phyloP scores from a whole-genome alignment of 139 green algal genomes.

The Haematococcus lacustris region DNA sequence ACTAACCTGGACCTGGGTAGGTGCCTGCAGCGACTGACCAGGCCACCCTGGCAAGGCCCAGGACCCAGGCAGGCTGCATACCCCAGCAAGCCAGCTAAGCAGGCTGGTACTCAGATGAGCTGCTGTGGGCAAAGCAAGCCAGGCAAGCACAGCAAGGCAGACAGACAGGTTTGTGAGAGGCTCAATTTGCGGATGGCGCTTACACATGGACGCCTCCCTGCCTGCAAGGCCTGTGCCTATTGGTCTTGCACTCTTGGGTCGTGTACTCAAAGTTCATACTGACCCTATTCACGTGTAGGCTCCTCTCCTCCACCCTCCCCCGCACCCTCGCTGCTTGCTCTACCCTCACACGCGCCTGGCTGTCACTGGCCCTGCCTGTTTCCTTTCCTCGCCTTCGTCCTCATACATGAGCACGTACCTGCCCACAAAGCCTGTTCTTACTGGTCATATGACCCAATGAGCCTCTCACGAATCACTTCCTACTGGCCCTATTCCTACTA shows the following conservation, averaged over 20 bases:
- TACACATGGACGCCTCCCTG: too few species aligned
- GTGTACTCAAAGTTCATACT: too few species aligned
- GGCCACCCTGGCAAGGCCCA: not conserved
- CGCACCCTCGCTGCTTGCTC: too few species aligned
- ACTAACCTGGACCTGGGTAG: not conserved
- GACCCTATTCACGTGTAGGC: too few species aligned
- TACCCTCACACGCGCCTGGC: too few species aligned
- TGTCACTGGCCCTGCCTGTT: too few species aligned
- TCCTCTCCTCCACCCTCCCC: too few species aligned
- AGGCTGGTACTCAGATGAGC: not conserved
- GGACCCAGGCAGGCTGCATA: not conserved
- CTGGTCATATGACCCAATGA: not conserved
- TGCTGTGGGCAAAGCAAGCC: not conserved
- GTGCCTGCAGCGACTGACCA: not conserved
- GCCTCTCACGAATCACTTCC: not conserved
- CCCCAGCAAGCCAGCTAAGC: too few species aligned
- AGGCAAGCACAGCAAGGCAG: too few species aligned
- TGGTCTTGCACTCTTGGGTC: too few species aligned
- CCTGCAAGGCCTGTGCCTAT: too few species aligned
- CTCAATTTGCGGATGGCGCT: not conserved
- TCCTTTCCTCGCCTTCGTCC: too few species aligned
- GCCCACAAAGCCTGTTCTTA: not conserved
- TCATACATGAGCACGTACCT: not conserved
- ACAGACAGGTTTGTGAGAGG: not conserved
- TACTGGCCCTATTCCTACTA: not conserved